Evolutionary conservation across 1,284 basidiomycete species (phyloP), one percentile per base, ranked within the genome.

Genomic region (Acaromyces ingoldii): DNA sequence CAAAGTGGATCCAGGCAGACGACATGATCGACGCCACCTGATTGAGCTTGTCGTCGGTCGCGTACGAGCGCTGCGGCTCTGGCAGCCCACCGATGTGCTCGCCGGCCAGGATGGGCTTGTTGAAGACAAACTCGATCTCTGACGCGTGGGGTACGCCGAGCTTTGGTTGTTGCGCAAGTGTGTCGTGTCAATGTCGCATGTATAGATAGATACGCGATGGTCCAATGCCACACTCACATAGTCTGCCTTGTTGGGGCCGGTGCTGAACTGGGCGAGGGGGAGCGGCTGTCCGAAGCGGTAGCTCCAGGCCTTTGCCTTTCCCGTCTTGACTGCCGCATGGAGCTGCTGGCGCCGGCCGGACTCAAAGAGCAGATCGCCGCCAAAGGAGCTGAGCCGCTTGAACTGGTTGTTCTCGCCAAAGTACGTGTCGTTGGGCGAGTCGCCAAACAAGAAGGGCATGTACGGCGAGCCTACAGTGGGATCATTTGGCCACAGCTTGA

Each of bases 1-100:
- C 28, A 30, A 45, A 45, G 17, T 29, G 22, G 24, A 45, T 45
- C 42, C 42, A 45, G 21, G 42, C 42, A 22, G 42, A 19, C 17
- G 21, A 31, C 42, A 45, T 45, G 19, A 31, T 28, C 6, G 30
- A n/a, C 6, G 42, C 17, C 13, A 45, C 42, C 34, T 13, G 11
- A 26, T 45, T n/a, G 24, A 37, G 36, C 6, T 37, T 37, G 17
- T 37, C 7, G 24, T 37, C 36, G 17, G 36, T 17, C 4, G 36
- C 36, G 7, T 17, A 37, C 17, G 36, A 37, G 7, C 36, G 36
- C 7, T 17, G 24, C 6, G 36, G 36, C 24, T 37, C 4, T 17
- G 36, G 36, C 6, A 37, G n/a, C n/a, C n/a, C 24, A 37, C 24
- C 24, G 3, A 7, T 7, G 19, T 25, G 17, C 13, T 25, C 34